Evolutionary conservation across 768 basidiomycete genomes (phyloP), one percentile per base, ranked within the genome.

Genomic region (Lentinus brumalis): DNA sequence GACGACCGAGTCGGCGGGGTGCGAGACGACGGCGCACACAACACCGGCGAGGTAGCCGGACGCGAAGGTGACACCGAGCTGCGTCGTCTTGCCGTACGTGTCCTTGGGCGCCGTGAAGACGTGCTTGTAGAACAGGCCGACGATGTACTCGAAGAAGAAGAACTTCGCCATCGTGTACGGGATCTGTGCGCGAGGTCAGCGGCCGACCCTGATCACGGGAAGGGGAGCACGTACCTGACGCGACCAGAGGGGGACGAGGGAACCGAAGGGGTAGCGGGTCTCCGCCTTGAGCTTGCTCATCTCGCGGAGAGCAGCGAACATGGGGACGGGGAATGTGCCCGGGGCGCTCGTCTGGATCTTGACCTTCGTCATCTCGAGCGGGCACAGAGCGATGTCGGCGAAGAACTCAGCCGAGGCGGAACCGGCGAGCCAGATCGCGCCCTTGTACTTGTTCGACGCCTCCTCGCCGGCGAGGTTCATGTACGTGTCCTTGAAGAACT

Each of bases 81-180:
- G 92, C 49, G 88, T 95, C 65, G 83, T 75, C 80, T 94, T 88
- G 78, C 84, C 76, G 76, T 93, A 92, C 14, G 83, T 79, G 11
- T 89, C 85, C 76, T 92, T 93, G 69, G 91, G 89, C 60, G 81
- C 77, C 45, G 88, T 83, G 78, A 95, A 89, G 75, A 94, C 90
- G 72, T 91, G 85, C 66, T 89, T 92, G 77, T 93, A 93, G 81
- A 96, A 95, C 68, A 91, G 74, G 70, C 86, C 82, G 73, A 90
- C 92, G 68, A 91, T 90, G 82, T 88, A 87, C 76, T 95, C 93
- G 75, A 88, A 96, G 85, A 92, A 94, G 86, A 86, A 93, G 86
- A 97, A 97, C 79, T 97, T 97, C 81, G 94, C 94, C 94, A 97
- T 96, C 70, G 95, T 97, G 83, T 97, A 97, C 56, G 95, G 95